These are phyloP conservation scores for Diaporthe amygdali DNA, from an alignment of 2,329 filamentous ascomycete genomes.

Conservation along the genomic window DNA sequence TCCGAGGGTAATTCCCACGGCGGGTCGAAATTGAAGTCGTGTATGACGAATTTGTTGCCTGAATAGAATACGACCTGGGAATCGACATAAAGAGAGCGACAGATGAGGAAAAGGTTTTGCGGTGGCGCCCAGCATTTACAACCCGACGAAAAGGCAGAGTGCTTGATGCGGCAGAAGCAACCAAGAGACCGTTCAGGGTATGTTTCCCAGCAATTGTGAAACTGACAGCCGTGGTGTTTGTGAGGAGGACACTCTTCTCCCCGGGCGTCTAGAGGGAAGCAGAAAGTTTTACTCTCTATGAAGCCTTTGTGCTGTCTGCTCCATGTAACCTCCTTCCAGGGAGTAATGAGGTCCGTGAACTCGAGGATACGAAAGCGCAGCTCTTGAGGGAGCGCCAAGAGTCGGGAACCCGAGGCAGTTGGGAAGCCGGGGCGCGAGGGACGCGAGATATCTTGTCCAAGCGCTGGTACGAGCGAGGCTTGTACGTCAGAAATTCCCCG, in stretches of 20 bases:
- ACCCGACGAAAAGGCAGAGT: neutral
- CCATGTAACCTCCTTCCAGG: conserved; percentile 25
- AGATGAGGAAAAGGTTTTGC: conserved; percentile 24
- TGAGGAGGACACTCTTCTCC: neutral
- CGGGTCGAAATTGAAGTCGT: neutral
- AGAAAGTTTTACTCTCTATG: neutral
- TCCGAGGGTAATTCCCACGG: neutral
- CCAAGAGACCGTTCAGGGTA: neutral
- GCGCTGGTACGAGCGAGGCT: neutral
- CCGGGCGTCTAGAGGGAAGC: neutral
- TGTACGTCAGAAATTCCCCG: neutral
- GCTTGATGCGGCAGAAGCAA: conserved; percentile 22
- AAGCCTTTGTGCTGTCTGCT: conserved; percentile 14
- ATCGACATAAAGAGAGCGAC: conserved; percentile 22
- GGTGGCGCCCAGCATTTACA: conserved; percentile 26
- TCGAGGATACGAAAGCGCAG: conserved; percentile 24
- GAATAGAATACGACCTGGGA: conserved; percentile 25
- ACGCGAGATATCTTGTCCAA: neutral
- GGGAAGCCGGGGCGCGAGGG: neutral
- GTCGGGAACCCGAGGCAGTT: too few species aligned
- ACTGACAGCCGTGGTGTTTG: conserved; percentile 18
- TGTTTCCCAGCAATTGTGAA: neutral
- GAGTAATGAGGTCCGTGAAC: conserved; percentile 27
- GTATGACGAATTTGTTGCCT: conserved; percentile 3
- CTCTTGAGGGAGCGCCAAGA: conserved; percentile 26